Evolutionary conservation across 2,329 filamentous ascomycete species (phyloP).

Genomic region (Pezicula carpinea): DNA sequence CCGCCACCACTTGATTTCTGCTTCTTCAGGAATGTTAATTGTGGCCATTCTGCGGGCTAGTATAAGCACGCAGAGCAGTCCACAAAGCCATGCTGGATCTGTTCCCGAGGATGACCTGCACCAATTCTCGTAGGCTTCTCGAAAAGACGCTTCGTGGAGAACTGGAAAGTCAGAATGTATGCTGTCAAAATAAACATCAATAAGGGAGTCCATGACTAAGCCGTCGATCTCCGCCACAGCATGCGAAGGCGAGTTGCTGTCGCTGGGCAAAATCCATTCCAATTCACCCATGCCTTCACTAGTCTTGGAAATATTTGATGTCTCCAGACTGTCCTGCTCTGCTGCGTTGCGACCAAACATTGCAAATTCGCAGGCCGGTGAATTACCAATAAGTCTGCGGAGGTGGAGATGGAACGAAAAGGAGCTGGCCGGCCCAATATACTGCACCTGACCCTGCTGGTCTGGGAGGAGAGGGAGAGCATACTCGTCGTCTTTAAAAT

Average conservation of each 20-base stretch:
- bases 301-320: neutral
- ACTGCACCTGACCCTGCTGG: slow-evolving; percentile 39
- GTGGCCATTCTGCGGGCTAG: slow-evolving; percentile 32
- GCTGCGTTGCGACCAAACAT: slow-evolving; percentile 37
- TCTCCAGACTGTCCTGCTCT: slow-evolving; percentile 17
- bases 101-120: slow-evolving; percentile 23
- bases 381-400: slow-evolving; percentile 31
- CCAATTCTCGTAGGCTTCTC: slow-evolving; percentile 35
- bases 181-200: slow-evolving; percentile 35
- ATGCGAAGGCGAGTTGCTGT: slow-evolving; percentile 15
- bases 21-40: slow-evolving; percentile 30
- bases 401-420: slow-evolving; percentile 38
- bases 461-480: slow-evolving; percentile 30
- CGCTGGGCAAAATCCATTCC: neutral
- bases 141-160: slow-evolving; percentile 38
- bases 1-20: slow-evolving; percentile 37
- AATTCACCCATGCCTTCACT: neutral
- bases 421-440: slow-evolving; percentile 37
- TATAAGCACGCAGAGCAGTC: slow-evolving; percentile 36
- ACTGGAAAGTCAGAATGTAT: slow-evolving; percentile 39
- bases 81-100: slow-evolving; percentile 37
- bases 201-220: slow-evolving; percentile 29
- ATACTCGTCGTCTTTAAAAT: slow-evolving; percentile 27
- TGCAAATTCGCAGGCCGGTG: slow-evolving; percentile 30
- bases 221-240: slow-evolving; percentile 22